phyloP scores from a whole-genome alignment of 371 early-diverging fungal species.

The Rhizopus microsporus region DNA sequence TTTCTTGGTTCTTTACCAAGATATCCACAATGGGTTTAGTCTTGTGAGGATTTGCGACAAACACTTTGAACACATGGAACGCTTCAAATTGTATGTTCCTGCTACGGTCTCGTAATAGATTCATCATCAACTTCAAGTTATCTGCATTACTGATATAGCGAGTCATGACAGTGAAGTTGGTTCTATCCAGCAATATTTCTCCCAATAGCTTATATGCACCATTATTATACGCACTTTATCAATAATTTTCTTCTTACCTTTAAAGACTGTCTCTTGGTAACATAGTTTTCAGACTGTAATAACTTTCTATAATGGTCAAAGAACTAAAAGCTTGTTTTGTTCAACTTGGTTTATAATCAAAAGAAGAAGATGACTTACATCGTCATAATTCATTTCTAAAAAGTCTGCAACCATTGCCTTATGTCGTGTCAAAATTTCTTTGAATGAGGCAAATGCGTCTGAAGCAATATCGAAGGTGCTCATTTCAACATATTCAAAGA shows the following conservation, averaged over 20 bases:
- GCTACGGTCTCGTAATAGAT: slow-evolving; percentile 88
- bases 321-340: slow-evolving; percentile 55
- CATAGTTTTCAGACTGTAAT: slow-evolving; percentile 91
- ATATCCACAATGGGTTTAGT: slow-evolving; percentile 90
- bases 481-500: slow-evolving; percentile 94
- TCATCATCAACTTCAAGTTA: slow-evolving; percentile 97
- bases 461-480: slow-evolving; percentile 97
- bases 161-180: slow-evolving; percentile 95
- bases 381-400: slow-evolving; percentile 86
- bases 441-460: slow-evolving; percentile 97
- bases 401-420: slow-evolving; percentile 90
- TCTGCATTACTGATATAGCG: slow-evolving; percentile 90
- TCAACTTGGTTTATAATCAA: background rate
- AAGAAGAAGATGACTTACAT: slow-evolving; percentile 46
- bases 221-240: background rate
- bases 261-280: slow-evolving; percentile 95
- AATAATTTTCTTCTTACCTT: slow-evolving; percentile 63
- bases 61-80: slow-evolving; percentile 99
- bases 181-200: slow-evolving; percentile 93
- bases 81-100: slow-evolving; percentile 98
- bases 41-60: slow-evolving; percentile 98
- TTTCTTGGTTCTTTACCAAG: slow-evolving; percentile 89
- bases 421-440: slow-evolving; percentile 94
- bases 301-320: slow-evolving; percentile 87
- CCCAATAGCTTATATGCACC: slow-evolving; percentile 79